A percentile compares a stretch with the other conserved stretches of the same genome.
Conservation (phyloP, 768 basidiomycete genomes). For the Antrodiella citrinella region DNA sequence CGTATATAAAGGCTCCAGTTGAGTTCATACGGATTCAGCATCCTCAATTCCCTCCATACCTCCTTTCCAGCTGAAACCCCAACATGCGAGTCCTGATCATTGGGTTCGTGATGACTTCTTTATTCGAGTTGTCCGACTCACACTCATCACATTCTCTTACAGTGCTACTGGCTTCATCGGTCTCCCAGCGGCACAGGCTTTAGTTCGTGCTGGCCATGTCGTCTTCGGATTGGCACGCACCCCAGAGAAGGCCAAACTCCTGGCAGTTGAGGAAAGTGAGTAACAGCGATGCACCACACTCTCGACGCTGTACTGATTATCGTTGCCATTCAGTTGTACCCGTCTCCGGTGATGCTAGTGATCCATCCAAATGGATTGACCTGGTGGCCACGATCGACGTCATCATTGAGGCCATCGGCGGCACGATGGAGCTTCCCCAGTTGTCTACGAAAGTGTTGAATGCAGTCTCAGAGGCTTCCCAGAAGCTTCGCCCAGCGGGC, state of each 20-base stretch:
- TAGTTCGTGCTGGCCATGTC: slow-evolving; percentile 36
- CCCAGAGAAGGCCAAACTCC: slow-evolving; percentile 21
- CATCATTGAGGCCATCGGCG: slow-evolving; percentile 26
- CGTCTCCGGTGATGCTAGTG: slow-evolving; percentile 20
- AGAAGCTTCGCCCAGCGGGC: slow-evolving; percentile 18
- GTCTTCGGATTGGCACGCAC: slow-evolving; percentile 40
- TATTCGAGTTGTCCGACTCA: not conserved
- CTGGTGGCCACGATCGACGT: slow-evolving; percentile 26
- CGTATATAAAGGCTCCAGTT: no score
- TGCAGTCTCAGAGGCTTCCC: slow-evolving; percentile 19
- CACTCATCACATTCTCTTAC: not conserved
- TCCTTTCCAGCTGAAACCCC: slow-evolving; percentile 25
- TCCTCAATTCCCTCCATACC: slow-evolving; percentile 1
- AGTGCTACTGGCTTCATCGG: slow-evolving; percentile 41
- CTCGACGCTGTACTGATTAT: not conserved
- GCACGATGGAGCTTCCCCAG: slow-evolving; percentile 7
- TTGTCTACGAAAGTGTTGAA: slow-evolving; percentile 20
- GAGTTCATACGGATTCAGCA: no score
- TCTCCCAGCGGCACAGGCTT: slow-evolving; percentile 34
- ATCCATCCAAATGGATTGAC: slow-evolving; percentile 19
- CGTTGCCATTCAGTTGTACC: slow-evolving; percentile 29
- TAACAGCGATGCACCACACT: not conserved
- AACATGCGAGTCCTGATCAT: slow-evolving; percentile 28
- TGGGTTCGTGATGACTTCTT: not conserved
- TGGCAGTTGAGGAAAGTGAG: slow-evolving; percentile 35